These are phyloP conservation scores for Postia placenta DNA, from an alignment of 768 basidiomycete species.

Conservation along the genomic window DNA sequence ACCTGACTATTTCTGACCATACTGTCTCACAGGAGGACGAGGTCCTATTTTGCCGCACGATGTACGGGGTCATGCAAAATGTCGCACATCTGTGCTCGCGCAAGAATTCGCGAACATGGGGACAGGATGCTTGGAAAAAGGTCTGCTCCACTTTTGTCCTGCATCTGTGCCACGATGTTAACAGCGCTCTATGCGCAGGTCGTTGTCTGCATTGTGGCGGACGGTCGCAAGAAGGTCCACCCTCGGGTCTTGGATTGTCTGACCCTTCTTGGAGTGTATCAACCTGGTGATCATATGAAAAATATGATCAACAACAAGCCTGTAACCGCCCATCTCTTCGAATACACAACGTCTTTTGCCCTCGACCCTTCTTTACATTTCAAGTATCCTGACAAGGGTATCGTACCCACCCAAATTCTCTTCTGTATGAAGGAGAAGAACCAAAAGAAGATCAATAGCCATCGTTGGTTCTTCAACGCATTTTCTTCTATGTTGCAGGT, in stretches of 20 bases:
- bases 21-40: constrained; percentile 65
- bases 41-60: constrained; percentile 82
- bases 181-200: constrained; percentile 41
- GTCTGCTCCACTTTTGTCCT: constrained; percentile 24
- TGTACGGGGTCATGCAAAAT: constrained; percentile 93
- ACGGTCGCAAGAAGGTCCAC: constrained; percentile 78
- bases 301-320: constrained; percentile 67
- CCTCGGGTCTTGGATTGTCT: constrained; percentile 84
- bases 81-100: constrained; percentile 78
- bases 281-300: constrained; percentile 56
- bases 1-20: background rate
- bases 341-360: constrained; percentile 80
- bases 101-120: constrained; percentile 92
- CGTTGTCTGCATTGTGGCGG: constrained; percentile 88
- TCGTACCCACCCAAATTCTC: constrained; percentile 91
- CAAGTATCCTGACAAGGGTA: constrained; percentile 86
- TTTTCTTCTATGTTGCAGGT: constrained; percentile 80
- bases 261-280: constrained; percentile 90
- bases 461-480: constrained; percentile 97
- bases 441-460: constrained; percentile 95
- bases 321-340: constrained; percentile 74
- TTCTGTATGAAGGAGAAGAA: constrained; percentile 92
- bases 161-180: background rate
- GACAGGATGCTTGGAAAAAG: constrained; percentile 95
- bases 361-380: constrained; percentile 78